A percentile compares a stretch with the other conserved stretches of the same genome.
phyloP scores from a whole-genome alignment of 108 stramenopile species.

The Skeletonema tropicum region DNA sequence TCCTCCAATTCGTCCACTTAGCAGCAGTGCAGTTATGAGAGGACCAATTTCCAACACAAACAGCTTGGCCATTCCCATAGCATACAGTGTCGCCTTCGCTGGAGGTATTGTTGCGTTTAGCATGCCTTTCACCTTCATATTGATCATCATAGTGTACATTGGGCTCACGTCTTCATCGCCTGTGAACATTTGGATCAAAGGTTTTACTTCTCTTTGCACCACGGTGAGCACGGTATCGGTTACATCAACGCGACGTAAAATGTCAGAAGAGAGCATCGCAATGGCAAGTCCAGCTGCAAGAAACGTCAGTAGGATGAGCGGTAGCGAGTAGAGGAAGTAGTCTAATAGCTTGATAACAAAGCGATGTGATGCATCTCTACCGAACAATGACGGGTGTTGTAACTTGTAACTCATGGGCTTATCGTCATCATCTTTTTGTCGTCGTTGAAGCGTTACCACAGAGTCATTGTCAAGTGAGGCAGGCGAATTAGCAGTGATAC shows the following conservation, averaged over 20 bases:
- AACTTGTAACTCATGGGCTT: slow-evolving; percentile 7
- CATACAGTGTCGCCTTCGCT: slow-evolving; percentile 77
- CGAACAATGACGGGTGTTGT: slow-evolving; percentile 40
- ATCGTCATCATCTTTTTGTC: slow-evolving; percentile 28
- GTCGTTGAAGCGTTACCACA: slow-evolving; percentile 37
- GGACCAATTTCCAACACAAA: slow-evolving; percentile 87
- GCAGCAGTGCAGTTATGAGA: slow-evolving; percentile 70
- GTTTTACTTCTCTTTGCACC: slow-evolving; percentile 70
- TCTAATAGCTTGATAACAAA: slow-evolving; percentile 64
- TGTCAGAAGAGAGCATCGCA: slow-evolving; percentile 76
- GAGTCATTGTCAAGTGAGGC: slow-evolving; percentile 9
- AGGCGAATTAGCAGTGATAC: background rate
- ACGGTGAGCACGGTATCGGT: slow-evolving; percentile 66
- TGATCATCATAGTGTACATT: slow-evolving; percentile 70
- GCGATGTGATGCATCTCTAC: slow-evolving; percentile 52
- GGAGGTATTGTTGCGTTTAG: slow-evolving; percentile 69
- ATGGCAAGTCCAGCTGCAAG: slow-evolving; percentile 81
- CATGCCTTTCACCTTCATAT: slow-evolving; percentile 66
- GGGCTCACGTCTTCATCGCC: slow-evolving; percentile 64
- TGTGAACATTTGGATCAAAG: slow-evolving; percentile 72
- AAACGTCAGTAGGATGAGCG: slow-evolving; percentile 77
- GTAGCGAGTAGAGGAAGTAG: slow-evolving; percentile 70
- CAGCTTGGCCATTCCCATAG: slow-evolving; percentile 79
- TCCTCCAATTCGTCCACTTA: slow-evolving; percentile 84
- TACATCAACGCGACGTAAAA: slow-evolving; percentile 69